Evolutionary conservation across 345 rosid genomes (phyloP).

Genomic region (Fremontodendron californicum): DNA sequence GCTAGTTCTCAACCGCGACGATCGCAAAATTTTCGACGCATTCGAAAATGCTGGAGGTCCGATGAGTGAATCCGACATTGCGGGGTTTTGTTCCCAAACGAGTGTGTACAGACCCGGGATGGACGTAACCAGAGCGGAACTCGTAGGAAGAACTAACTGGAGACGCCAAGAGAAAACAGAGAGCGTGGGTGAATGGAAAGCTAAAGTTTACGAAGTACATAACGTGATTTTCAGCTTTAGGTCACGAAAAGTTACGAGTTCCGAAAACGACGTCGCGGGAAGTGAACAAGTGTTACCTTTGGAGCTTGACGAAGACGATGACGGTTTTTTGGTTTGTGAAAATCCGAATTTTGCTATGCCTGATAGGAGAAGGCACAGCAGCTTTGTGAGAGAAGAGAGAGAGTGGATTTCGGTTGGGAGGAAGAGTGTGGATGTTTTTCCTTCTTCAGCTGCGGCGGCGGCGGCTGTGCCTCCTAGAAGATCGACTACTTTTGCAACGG

Average conservation of each 20-base stretch:
- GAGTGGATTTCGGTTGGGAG: conserved; percentile 66
- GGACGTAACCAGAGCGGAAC: conserved; percentile 86
- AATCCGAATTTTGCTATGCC: conserved; percentile 56
- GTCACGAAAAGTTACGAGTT: conserved; percentile 48
- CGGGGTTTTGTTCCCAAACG: conserved; percentile 61
- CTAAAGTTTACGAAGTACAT: conserved; percentile 55
- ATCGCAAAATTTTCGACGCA: conserved; percentile 64
- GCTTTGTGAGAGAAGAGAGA: conserved; percentile 83
- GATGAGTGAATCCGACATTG: conserved; percentile 57
- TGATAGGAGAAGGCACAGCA: conserved; percentile 76
- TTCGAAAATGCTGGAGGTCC: conserved; percentile 72
- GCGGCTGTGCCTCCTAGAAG: conserved; percentile 31
- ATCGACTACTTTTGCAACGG: conserved; percentile 27
- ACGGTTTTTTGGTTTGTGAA: conserved; percentile 85
- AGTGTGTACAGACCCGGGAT: conserved; percentile 89
- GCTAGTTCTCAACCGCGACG: conserved; percentile 67
- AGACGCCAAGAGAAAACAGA: conserved; percentile 72
- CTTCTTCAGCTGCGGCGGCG: conserved; percentile 33
- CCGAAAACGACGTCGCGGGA: conserved; percentile 52
- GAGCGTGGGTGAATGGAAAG: conserved; percentile 25
- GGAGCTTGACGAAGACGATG: conserved; percentile 76
- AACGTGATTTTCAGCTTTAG: conserved; percentile 78
- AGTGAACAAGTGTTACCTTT: conserved; percentile 61
- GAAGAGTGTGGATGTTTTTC: conserved; percentile 63
- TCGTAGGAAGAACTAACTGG: conserved; percentile 77